Conservation (phyloP, 192 early-diverging fungal genomes). For the Powellomyces hirtus region DNA sequence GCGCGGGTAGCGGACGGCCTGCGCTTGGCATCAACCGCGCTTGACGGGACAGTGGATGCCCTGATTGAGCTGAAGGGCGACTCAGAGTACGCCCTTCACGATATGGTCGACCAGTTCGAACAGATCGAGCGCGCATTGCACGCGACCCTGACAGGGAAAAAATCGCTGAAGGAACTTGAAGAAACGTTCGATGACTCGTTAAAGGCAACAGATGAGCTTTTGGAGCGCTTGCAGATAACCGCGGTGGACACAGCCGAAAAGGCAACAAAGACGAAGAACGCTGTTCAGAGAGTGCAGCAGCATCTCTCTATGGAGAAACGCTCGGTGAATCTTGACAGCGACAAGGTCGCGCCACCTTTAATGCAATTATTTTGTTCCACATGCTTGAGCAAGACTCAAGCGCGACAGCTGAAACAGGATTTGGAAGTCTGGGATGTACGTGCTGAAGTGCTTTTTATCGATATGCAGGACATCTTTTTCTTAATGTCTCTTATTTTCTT, state of each 20-base stretch:
- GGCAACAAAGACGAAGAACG: neutral
- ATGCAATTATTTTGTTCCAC: conserved; percentile 1
- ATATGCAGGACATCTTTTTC: neutral
- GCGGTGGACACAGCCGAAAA: neutral
- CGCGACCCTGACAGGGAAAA: neutral
- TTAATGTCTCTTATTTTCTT: neutral
- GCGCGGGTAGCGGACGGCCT: conserved; percentile 11
- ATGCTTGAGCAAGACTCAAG: conserved; percentile 15
- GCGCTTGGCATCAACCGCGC: neutral
- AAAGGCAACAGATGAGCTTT: conserved; percentile 4
- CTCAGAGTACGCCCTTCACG: conserved; percentile 13
- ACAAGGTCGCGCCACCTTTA: neutral
- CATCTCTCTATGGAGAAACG: conserved; percentile 1
- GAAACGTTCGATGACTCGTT: conserved; percentile 14
- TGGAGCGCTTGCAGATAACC: neutral
- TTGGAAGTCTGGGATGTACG: conserved; percentile 16
- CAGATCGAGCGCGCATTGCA: conserved; percentile 17
- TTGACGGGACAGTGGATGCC: conserved; percentile 15
- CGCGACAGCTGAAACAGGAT: conserved; percentile 19
- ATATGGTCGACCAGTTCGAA: conserved; percentile 26
- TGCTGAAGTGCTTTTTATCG: neutral
- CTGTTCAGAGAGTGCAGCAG: neutral
- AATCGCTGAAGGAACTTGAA: conserved; percentile 13
- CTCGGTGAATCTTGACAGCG: neutral
- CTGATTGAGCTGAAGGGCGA: conserved; percentile 23